Conservation (phyloP, 2,329 filamentous ascomycete genomes). For the Penicillium hordei region DNA sequence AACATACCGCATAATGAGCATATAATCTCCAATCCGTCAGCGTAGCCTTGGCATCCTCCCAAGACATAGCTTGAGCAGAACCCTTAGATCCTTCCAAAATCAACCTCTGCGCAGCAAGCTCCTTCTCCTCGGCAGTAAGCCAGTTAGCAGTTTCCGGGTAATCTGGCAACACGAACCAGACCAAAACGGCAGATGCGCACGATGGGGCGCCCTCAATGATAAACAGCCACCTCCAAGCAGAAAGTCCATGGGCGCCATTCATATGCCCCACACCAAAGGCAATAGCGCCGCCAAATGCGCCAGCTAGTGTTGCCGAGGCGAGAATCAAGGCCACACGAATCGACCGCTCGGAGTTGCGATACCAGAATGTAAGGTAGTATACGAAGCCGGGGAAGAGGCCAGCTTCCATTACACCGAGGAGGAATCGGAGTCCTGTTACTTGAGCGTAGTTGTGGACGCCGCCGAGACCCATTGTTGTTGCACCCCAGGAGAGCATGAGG, state of each 20-base stretch:
- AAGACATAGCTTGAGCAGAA: conserved; percentile 45
- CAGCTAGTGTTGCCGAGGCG: conserved; percentile 56
- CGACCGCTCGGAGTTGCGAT: conserved; percentile 56
- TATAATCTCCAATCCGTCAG: conserved; percentile 54
- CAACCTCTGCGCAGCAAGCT: conserved; percentile 44
- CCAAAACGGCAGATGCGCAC: conserved; percentile 38
- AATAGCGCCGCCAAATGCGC: conserved; percentile 55
- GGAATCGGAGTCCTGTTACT: conserved; percentile 49
- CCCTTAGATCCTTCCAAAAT: conserved; percentile 44
- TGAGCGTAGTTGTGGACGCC: conserved; percentile 45
- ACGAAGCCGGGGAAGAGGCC: conserved; percentile 53
- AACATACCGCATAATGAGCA: conserved; percentile 52
- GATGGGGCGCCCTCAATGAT: conserved; percentile 47
- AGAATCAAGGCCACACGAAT: conserved; percentile 59
- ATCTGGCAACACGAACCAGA: conserved; percentile 51
- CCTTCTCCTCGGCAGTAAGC: conserved; percentile 48
- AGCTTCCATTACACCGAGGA: conserved; percentile 53
- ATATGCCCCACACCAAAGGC: conserved; percentile 53
- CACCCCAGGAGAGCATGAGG: conserved; percentile 53
- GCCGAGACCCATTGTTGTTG: conserved; percentile 50
- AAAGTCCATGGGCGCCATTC: conserved; percentile 27
- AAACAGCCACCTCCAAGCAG: conserved; percentile 51
- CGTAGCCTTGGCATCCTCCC: conserved; percentile 49
- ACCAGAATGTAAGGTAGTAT: conserved; percentile 55
- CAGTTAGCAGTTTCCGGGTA: conserved; percentile 51